Evolutionary conservation across 139 green algal genomes (phyloP).

Genomic region (Haematococcus lacustris): DNA sequence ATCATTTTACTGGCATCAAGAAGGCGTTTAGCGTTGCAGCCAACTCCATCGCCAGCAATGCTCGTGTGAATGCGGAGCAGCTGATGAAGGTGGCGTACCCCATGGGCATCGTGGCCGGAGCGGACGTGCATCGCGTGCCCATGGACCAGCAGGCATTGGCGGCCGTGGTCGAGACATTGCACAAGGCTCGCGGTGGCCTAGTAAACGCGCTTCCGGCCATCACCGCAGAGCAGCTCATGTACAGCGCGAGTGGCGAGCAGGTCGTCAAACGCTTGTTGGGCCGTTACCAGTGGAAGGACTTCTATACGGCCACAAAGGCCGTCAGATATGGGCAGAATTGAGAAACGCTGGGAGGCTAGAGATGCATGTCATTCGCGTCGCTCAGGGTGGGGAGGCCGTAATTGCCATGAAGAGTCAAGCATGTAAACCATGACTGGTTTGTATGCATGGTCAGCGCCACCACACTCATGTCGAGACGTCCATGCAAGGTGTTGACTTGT

Average conservation of each 20-base stretch:
- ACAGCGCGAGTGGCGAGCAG: slow-evolving; percentile 27
- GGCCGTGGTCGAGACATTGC: slow-evolving; percentile 16
- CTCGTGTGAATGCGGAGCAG: background rate
- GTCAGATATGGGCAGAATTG: background rate
- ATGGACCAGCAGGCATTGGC: slow-evolving; percentile 17
- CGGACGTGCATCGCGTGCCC: slow-evolving; percentile 17
- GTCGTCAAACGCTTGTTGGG: slow-evolving; percentile 40
- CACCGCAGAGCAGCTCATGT: slow-evolving; percentile 45
- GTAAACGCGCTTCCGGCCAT: slow-evolving; percentile 14
- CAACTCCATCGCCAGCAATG: slow-evolving; percentile 8
- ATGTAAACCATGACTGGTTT: no score
- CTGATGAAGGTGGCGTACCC: slow-evolving; percentile 38
- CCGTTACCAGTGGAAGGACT: slow-evolving; percentile 42
- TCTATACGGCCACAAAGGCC: slow-evolving; percentile 16
- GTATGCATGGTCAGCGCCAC: no score
- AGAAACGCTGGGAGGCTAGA: background rate
- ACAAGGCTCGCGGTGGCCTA: slow-evolving; percentile 15
- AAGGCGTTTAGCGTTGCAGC: slow-evolving; percentile 36
- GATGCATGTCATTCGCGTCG: background rate
- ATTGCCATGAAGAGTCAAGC: background rate
- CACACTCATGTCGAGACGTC: no score
- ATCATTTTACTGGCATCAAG: slow-evolving; percentile 40
- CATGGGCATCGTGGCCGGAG: slow-evolving; percentile 13
- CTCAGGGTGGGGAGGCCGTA: background rate
- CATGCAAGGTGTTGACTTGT: no score